Base-by-base conservation (phyloP, 2,329 filamentous ascomycete genomes). In the Trichoderma gracile region DNA sequence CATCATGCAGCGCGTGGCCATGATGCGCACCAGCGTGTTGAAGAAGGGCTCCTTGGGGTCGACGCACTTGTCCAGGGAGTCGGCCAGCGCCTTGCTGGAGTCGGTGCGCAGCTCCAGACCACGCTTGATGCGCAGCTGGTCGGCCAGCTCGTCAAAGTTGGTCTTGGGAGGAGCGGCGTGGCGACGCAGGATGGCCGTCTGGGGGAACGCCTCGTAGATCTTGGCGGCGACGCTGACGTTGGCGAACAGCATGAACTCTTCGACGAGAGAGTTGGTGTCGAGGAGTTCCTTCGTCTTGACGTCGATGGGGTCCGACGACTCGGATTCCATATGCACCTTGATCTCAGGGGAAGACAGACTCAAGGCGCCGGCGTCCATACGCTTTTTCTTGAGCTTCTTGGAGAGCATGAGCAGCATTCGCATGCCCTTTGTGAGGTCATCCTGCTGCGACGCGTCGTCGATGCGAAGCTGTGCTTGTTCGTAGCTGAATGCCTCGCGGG, bases 1-100 rank as follows among this genome's bases (percentile, higher is more conserved):
- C 83, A 97, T 97, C 95, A 99, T 99, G 84, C 95, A 99, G 23
- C 95, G 89, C 9, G 95, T 99, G 10, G 95, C 95, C 81, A 99
- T 91, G 78, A 99, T 97, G 74, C 95, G 92, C 70, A 99, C 89
- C 25, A 99, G 87, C 2, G 94, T 99, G 83, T 99, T 99, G 85
- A 99, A 98, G 81, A 97, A 99, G 30, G 94, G 92, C 71, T 98
- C 91, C 10, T 81, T 75, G 0, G 87, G 78, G 73, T 97, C 93
- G 54, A 89, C 83, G 75, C 95, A 99, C 40, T 79, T 81, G 77
- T 99, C 95, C 1, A 99, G 85, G 19, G 92, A 96, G 76, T 96
- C 92, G 58, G 96, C 95, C 15, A 99, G 85, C n/a, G 93, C 92
- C 73, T 92, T 92, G 10, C 93, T 97, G 53, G 91, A 95, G 68